Conservation (phyloP, 805 yeast species). For the Ogataea corticis region DNA sequence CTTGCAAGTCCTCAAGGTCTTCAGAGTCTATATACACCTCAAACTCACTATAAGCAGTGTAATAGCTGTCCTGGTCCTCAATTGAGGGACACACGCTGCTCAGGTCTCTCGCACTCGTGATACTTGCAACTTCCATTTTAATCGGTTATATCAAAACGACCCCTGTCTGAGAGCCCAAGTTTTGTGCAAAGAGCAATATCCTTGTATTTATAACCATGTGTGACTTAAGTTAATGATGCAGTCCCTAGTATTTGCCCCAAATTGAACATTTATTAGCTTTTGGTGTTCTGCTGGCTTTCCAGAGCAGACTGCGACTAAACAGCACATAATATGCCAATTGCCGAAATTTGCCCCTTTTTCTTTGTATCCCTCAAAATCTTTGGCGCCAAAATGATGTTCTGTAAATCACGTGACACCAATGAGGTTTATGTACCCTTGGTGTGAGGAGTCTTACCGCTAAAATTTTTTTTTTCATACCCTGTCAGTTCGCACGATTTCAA, state of each 20-base stretch:
- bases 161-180: background rate
- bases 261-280: too few species aligned
- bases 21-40: constrained; percentile 1
- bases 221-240: background rate
- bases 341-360: background rate
- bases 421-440: constrained; percentile 7
- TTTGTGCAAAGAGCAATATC: background rate
- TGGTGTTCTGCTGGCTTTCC: constrained; percentile 1
- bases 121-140: background rate
- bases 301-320: constrained; percentile 1
- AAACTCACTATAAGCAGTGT: constrained; percentile 9
- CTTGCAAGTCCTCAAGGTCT: constrained; percentile 2
- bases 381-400: background rate
- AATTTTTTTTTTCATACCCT: background rate
- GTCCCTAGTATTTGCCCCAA: too few species aligned
- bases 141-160: background rate
- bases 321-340: background rate
- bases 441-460: background rate
- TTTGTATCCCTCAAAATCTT: background rate
- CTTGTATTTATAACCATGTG: constrained; percentile 3
- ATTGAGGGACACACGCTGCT: background rate
- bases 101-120: background rate
- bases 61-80: constrained; percentile 12
- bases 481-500: too few species aligned
- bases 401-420: constrained; percentile 12